phyloP scores from a whole-genome alignment of 2,329 filamentous ascomycete species.

The Zasmidium cellare region DNA sequence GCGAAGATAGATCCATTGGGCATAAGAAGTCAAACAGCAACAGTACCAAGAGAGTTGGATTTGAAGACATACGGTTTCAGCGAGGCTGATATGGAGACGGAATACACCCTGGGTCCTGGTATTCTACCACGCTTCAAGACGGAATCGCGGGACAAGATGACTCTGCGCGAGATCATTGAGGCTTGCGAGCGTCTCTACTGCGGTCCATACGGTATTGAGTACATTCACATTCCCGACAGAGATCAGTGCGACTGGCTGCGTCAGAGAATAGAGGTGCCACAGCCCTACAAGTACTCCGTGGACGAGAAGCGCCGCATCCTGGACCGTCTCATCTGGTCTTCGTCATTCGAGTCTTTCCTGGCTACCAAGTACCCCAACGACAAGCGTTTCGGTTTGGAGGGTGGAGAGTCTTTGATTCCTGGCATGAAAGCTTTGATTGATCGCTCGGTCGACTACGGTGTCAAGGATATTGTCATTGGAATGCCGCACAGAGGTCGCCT shows the following conservation, averaged over 20 bases:
- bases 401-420: slow-evolving; percentile 92
- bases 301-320: slow-evolving; percentile 98
- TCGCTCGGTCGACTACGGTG: slow-evolving; percentile 94
- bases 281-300: slow-evolving; percentile 94
- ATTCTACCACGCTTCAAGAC: slow-evolving; percentile 93
- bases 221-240: slow-evolving; percentile 97
- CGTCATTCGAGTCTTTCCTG: slow-evolving; percentile 93
- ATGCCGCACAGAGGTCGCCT: slow-evolving; percentile 99
- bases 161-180: slow-evolving; percentile 86
- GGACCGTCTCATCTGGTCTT: slow-evolving; percentile 97
- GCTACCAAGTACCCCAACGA: slow-evolving; percentile 99
- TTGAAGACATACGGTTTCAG: slow-evolving; percentile 94
- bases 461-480: slow-evolving; percentile 98
- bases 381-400: slow-evolving; percentile 98
- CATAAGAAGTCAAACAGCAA: slow-evolving; percentile 70
- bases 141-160: slow-evolving; percentile 91
- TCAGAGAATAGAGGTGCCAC: slow-evolving; percentile 88
- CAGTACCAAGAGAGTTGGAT: slow-evolving; percentile 78
- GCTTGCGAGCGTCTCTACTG: slow-evolving; percentile 96
- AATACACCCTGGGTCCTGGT: slow-evolving; percentile 89
- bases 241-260: slow-evolving; percentile 98
- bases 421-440: slow-evolving; percentile 99
- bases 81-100: slow-evolving; percentile 87
- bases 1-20: slow-evolving; percentile 94
- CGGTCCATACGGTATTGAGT: slow-evolving; percentile 95